These are phyloP conservation scores for Chenopodium album DNA, from an alignment of 148 eudicot genomes.

Conservation along the genomic window DNA sequence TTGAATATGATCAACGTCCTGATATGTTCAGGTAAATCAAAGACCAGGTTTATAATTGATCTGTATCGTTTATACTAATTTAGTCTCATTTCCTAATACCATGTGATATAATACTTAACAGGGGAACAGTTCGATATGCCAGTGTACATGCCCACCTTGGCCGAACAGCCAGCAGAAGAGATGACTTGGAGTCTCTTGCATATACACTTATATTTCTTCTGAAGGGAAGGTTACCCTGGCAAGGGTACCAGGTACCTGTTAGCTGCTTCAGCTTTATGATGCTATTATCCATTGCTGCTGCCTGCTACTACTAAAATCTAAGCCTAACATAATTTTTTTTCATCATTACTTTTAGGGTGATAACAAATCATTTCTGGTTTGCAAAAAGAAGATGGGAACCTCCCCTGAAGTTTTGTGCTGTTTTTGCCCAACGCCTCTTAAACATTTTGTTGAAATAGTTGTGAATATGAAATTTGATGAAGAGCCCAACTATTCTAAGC, in stretches of 20 bases:
- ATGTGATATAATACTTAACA: slow-evolving; percentile 15
- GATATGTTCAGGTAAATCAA: slow-evolving; percentile 74
- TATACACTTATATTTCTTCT: slow-evolving; percentile 85
- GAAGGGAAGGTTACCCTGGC: slow-evolving; percentile 92
- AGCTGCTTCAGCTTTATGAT: neutral
- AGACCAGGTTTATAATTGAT: neutral
- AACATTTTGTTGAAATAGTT: slow-evolving; percentile 68
- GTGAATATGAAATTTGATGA: slow-evolving; percentile 93
- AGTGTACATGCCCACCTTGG: slow-evolving; percentile 97
- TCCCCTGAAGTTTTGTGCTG: slow-evolving; percentile 77
- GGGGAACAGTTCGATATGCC: slow-evolving; percentile 93
- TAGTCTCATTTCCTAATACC: slow-evolving; percentile 3
- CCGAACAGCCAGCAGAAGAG: slow-evolving; percentile 92
- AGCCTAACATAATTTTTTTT: neutral
- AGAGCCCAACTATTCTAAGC: slow-evolving; percentile 86
- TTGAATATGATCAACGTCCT: slow-evolving; percentile 89
- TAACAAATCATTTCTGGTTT: slow-evolving; percentile 82
- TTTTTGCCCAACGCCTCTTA: slow-evolving; percentile 75
- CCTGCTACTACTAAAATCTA: neutral
- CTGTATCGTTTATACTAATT: slow-evolving; percentile 6
- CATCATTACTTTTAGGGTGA: slow-evolving; percentile 54
- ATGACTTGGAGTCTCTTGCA: slow-evolving; percentile 90
- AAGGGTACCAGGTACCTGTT: slow-evolving; percentile 73
- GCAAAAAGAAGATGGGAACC: slow-evolving; percentile 92
- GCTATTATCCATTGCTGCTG: neutral